Evolutionary conservation across 2,329 filamentous ascomycete genomes (phyloP).

Genomic region (Ophiostoma angusticollis): DNA sequence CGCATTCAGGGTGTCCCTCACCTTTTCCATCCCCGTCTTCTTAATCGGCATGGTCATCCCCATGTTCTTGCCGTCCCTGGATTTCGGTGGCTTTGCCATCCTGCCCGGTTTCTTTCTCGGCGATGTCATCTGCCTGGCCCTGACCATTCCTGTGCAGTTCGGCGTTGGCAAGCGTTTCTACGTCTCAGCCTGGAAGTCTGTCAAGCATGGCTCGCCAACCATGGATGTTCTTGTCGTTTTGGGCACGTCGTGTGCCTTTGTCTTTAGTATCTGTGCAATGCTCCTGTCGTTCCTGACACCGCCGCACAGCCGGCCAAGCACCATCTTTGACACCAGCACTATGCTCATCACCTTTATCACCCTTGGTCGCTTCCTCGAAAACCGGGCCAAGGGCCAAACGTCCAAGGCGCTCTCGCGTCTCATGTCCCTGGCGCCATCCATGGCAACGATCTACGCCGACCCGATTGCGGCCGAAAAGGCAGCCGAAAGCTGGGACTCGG

Average conservation of each 20-base stretch:
- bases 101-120: conserved; percentile 74
- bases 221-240: conserved; percentile 96
- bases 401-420: conserved; percentile 84
- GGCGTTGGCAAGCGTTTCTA: conserved; percentile 94
- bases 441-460: conserved; percentile 92
- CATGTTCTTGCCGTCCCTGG: conserved; percentile 63
- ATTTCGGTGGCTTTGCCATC: conserved; percentile 59
- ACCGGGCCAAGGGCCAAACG: conserved; percentile 88
- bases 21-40: conserved; percentile 83
- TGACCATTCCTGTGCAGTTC: conserved; percentile 92
- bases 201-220: conserved; percentile 82
- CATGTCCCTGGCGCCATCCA: conserved; percentile 92
- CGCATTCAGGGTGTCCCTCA: conserved; percentile 64
- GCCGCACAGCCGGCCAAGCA: conserved; percentile 69
- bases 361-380: conserved; percentile 82
- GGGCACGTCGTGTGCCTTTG: conserved; percentile 89
- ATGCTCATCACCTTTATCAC: conserved; percentile 97
- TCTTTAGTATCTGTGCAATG: conserved; percentile 88
- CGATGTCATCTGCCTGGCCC: conserved; percentile 66
- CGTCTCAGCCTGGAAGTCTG: conserved; percentile 77
- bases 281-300: conserved; percentile 60
- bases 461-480: conserved; percentile 87
- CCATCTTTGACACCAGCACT: conserved; percentile 93
- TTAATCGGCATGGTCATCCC: conserved; percentile 87
- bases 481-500: conserved; percentile 60